Percentiles rank a stretch among this genome's conserved stretches.
These are phyloP conservation scores for Diaporthe eres DNA, from an alignment of 2,329 filamentous ascomycete genomes.

Conservation along the genomic window DNA sequence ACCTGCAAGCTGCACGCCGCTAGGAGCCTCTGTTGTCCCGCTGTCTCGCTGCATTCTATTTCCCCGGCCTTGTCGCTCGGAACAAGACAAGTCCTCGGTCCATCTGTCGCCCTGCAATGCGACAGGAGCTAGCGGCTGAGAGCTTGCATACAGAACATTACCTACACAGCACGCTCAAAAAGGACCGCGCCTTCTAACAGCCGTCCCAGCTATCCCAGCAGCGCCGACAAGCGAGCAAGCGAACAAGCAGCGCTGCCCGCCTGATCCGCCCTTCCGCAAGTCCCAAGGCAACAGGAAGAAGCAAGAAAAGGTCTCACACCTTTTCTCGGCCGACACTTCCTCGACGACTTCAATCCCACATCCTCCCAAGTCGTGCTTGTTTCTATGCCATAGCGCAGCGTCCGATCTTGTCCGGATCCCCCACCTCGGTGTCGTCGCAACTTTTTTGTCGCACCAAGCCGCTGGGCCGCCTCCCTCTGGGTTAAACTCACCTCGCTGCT, in stretches of 20 bases:
- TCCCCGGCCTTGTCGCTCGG: conserved; percentile 24
- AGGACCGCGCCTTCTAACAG: conserved; percentile 9
- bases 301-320: conserved; percentile 17
- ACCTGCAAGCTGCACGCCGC: conserved; percentile 24
- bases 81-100: conserved; percentile 19
- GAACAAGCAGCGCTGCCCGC: conserved; percentile 19
- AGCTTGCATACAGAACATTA: not conserved
- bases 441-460: conserved; percentile 34
- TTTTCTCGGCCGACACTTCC: conserved; percentile 1
- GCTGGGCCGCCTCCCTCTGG: conserved; percentile 27
- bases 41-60: conserved; percentile 27
- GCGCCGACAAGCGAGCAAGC: conserved; percentile 6
- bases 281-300: conserved; percentile 14
- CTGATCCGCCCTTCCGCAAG: conserved; percentile 14
- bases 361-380: not conserved
- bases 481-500: conserved; percentile 9
- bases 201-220: conserved; percentile 33
- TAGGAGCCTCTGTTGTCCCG: conserved; percentile 25
- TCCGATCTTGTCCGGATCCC: conserved; percentile 9
- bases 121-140: conserved; percentile 35
- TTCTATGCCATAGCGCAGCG: conserved; percentile 5
- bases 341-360: conserved; percentile 13
- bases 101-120: conserved; percentile 33
- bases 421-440: conserved; percentile 30
- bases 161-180: conserved; percentile 14